Evolutionary conservation across 805 yeast genomes (phyloP).

Genomic region (Sugiyamaella mastotermitis): DNA sequence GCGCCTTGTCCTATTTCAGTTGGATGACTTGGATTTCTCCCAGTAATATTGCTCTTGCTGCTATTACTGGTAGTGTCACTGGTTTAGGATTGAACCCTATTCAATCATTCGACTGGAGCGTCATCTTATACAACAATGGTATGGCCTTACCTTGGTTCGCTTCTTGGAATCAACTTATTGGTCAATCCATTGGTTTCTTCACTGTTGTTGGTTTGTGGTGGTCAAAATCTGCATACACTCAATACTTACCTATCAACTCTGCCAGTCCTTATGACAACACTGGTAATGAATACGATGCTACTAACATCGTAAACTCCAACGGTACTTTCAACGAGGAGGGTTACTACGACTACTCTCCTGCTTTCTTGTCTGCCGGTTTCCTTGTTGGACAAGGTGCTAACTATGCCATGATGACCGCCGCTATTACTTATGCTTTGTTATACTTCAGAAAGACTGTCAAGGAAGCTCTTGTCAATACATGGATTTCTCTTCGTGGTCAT

Average conservation of each 20-base stretch:
- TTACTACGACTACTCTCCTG: slow-evolving; percentile 59
- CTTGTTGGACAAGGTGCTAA: slow-evolving; percentile 44
- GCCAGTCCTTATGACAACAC: slow-evolving; percentile 46
- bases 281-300: slow-evolving; percentile 3
- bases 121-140: slow-evolving; percentile 24
- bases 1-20: slow-evolving; percentile 55
- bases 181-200: slow-evolving; percentile 15
- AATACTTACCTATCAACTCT: slow-evolving; percentile 53
- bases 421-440: slow-evolving; percentile 37
- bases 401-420: slow-evolving; percentile 52
- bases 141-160: slow-evolving; percentile 16
- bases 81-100: slow-evolving; percentile 38
- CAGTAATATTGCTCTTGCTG: slow-evolving; percentile 51
- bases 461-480: slow-evolving; percentile 2
- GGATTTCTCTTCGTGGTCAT: slow-evolving; percentile 10
- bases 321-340: slow-evolving; percentile 32
- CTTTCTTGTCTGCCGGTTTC: slow-evolving; percentile 54
- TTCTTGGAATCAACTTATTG: slow-evolving; percentile 11
- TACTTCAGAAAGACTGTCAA: slow-evolving; percentile 5
- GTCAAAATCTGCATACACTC: slow-evolving; percentile 51
- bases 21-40: slow-evolving; percentile 55
- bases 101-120: slow-evolving; percentile 36
- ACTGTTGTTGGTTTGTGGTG: slow-evolving; percentile 45
- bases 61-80: slow-evolving; percentile 50
- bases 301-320: slow-evolving; percentile 1